phyloP scores from a whole-genome alignment of 768 basidiomycete genomes.

The Rhizopogon rudus region DNA sequence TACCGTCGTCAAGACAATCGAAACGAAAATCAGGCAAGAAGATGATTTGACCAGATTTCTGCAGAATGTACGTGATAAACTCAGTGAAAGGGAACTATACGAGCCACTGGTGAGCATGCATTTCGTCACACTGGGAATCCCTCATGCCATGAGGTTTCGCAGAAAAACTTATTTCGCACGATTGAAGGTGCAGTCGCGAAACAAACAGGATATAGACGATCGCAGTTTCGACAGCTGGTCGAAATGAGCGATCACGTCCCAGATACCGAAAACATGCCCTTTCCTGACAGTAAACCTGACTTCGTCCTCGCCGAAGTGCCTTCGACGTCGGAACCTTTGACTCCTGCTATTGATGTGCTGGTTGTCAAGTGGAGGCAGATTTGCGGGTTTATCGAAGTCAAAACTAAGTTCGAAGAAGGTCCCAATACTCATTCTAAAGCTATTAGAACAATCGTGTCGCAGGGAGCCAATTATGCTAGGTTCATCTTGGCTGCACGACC shows the following conservation, averaged over 20 bases:
- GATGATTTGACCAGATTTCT: too few relatives aligned
- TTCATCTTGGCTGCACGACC: slow-evolving; percentile 23
- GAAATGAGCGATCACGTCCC: neutral
- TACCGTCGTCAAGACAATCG: too few relatives aligned
- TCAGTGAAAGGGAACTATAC: too few relatives aligned
- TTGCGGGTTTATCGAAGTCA: neutral
- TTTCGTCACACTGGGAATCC: too few relatives aligned
- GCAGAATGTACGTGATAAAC: too few relatives aligned
- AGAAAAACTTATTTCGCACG: neutral
- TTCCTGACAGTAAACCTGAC: neutral
- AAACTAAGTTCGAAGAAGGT: neutral
- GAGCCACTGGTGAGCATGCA: too few relatives aligned
- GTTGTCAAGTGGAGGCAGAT: neutral
- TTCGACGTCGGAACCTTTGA: neutral
- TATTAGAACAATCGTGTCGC: slow-evolving; percentile 8
- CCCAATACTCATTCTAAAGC: neutral
- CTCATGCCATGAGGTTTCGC: neutral
- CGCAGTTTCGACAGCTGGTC: neutral
- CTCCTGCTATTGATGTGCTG: neutral
- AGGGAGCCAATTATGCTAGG: slow-evolving; percentile 23
- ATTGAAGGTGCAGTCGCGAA: neutral
- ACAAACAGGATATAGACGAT: neutral
- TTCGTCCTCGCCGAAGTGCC: neutral
- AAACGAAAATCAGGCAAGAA: too few relatives aligned
- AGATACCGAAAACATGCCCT: neutral